Percentiles rank a stretch among this genome's conserved stretches.
Conservation (phyloP, 129 eudicot genomes). For the Erigeron canadensis region DNA sequence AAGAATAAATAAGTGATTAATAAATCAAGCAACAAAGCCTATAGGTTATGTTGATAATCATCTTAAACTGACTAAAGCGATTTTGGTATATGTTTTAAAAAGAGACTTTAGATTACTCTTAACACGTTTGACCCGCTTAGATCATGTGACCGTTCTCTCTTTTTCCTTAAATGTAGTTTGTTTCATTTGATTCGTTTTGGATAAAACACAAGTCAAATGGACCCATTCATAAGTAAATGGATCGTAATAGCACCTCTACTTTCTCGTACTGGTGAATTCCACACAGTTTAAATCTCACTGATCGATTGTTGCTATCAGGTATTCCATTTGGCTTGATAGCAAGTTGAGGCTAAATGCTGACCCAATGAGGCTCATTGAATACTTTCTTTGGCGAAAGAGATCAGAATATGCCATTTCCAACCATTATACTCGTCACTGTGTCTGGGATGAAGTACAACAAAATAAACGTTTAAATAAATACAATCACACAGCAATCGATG, state of each 20-base stretch:
- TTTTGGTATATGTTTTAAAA: no score
- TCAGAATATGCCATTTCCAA: constrained; percentile 93
- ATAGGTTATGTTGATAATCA: no score
- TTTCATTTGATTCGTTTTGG: background rate
- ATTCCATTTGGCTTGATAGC: constrained; percentile 98
- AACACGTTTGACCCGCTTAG: background rate
- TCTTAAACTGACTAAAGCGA: no score
- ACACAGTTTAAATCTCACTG: background rate
- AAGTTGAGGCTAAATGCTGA: constrained; percentile 84
- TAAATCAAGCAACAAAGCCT: background rate
- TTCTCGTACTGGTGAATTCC: constrained; percentile 1
- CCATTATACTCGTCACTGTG: constrained; percentile 95
- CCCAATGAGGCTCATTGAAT: constrained; percentile 82
- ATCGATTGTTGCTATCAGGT: constrained; percentile 44
- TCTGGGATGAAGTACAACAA: constrained; percentile 98
- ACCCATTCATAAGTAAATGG: background rate
- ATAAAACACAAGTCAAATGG: background rate
- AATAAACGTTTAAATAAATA: constrained; percentile 92
- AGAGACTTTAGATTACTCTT: no score
- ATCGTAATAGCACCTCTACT: background rate
- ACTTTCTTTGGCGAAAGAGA: constrained; percentile 72
- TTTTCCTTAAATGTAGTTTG: background rate
- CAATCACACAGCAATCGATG: constrained; percentile 89
- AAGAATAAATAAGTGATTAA: no score
- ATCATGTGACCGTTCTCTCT: background rate